Evolutionary conservation across 768 basidiomycete species (phyloP).

Genomic region (Tephrocybe sp.): DNA sequence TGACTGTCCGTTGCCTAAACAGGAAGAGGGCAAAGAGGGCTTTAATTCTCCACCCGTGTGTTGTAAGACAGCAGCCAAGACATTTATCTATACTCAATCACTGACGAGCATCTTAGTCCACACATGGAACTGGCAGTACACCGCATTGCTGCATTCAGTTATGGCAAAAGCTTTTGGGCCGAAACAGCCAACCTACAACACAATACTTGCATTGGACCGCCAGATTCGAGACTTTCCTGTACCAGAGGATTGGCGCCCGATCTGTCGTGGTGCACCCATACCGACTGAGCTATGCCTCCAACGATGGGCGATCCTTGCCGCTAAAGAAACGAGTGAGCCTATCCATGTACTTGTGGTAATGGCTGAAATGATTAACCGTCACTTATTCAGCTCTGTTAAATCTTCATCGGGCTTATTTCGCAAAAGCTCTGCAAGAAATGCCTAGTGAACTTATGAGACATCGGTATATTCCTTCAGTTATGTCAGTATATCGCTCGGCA

Average conservation of each 20-base stretch:
- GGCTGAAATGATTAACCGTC: background rate
- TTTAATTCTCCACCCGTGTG: slow-evolving; percentile 35
- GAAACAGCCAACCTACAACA: slow-evolving; percentile 46
- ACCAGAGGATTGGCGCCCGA: slow-evolving; percentile 43
- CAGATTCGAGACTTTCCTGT: slow-evolving; percentile 59
- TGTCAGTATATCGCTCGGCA: slow-evolving; percentile 70
- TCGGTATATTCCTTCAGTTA: slow-evolving; percentile 64
- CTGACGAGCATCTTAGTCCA: slow-evolving; percentile 37
- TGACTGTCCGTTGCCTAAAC: slow-evolving; percentile 54
- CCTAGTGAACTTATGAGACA: slow-evolving; percentile 57
- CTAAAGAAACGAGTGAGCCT: slow-evolving; percentile 47
- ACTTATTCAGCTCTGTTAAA: slow-evolving; percentile 51
- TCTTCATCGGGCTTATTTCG: slow-evolving; percentile 67
- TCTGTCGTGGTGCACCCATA: slow-evolving; percentile 17
- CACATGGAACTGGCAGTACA: slow-evolving; percentile 54
- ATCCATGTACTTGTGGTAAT: background rate
- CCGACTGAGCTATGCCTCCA: slow-evolving; percentile 32
- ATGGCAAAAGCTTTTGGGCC: slow-evolving; percentile 50
- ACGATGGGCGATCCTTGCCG: slow-evolving; percentile 38
- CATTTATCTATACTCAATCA: slow-evolving; percentile 1
- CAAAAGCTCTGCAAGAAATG: slow-evolving; percentile 59
- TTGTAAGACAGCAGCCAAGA: slow-evolving; percentile 31
- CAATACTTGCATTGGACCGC: slow-evolving; percentile 56
- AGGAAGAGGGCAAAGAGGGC: slow-evolving; percentile 31
- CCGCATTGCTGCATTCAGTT: slow-evolving; percentile 48